Base-by-base conservation (phyloP, 495 filamentous ascomycete genomes). In the Penicillium atrosanguineum region DNA sequence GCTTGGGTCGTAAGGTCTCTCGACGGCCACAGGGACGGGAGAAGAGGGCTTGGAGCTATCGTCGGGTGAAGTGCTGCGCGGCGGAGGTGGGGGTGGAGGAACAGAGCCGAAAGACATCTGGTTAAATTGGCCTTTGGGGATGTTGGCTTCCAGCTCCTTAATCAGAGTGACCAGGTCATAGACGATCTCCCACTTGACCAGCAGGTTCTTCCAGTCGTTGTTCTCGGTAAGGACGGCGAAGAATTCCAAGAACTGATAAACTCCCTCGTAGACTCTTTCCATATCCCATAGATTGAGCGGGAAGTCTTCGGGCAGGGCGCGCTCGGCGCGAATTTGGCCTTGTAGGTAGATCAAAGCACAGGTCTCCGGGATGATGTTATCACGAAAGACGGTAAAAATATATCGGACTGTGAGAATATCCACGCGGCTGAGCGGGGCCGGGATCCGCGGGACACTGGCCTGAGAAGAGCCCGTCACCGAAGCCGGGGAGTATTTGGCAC, bases 251-350 rank as follows among this genome's bases (percentile, higher is more conserved):
- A 92, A 95, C 65, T 96, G 91, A 47, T 91, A 90, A 12, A 96
- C 84, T 15, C 91, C 92, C 61, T 97, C 85, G 59, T 88, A 88
- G 41, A 87, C 91, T 16, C 92, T 84, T 64, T 97, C 92, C 86
- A 97, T 94, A 63, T 97, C 92, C 92, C 92, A 97, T 28, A 92
- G 80, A 59, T 97, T 94, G 38, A 96, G 84, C 4, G 92, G 92
- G 62, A 96, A 97, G 66, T 95, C 91, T 55, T 89, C 84, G 0
- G 86, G 83, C 18, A 82, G 69, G 7, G 83, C 83, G 47, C 75
- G 69, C 40, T 80, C 80, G n/a, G 75, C 75, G 20, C 88, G 85
- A 47, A 96, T 94, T 59, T 95, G 86, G n/a, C 88, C 87, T 72
- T 97, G 92, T 14, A 95, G 81, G 59, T 91, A 90, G 71, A 97